phyloP scores from a whole-genome alignment of 306 rosid genomes.

The Begonia fuchsioides region DNA sequence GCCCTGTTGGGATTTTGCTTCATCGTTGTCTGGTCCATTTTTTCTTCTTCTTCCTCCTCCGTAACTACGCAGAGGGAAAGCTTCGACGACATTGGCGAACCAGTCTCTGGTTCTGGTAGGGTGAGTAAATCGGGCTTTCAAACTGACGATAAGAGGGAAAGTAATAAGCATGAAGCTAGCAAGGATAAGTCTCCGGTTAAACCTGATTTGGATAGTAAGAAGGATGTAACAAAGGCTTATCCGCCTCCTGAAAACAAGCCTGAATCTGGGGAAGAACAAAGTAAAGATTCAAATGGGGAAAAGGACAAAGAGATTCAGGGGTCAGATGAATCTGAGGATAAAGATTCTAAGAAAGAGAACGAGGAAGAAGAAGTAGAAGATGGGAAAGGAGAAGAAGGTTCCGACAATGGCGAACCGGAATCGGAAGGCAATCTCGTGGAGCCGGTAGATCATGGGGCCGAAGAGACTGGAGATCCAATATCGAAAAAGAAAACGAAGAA shows the following conservation, averaged over 20 bases:
- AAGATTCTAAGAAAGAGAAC: conserved; percentile 22
- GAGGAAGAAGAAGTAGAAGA: conserved; percentile 32
- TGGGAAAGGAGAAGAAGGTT: conserved; percentile 22
- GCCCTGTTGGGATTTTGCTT: conserved; percentile 68
- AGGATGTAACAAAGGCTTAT: conserved; percentile 19
- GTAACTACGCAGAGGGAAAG: conserved; percentile 59
- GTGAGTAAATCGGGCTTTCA: conserved; percentile 13
- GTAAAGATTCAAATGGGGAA: conserved; percentile 23
- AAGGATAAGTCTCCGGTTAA: conserved; percentile 12
- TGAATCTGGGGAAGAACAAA: conserved; percentile 22
- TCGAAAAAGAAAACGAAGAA: conserved; percentile 21
- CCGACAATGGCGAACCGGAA: conserved; percentile 24
- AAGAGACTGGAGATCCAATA: conserved; percentile 27
- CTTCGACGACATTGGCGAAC: conserved; percentile 69
- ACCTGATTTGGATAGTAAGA: conserved; percentile 15
- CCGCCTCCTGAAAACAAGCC: conserved; percentile 20
- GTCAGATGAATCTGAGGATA: conserved; percentile 16
- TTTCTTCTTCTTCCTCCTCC: conserved; percentile 54
- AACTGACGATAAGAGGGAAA: conserved; percentile 9
- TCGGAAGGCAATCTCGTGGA: conserved; percentile 28
- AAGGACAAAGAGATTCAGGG: conserved; percentile 18
- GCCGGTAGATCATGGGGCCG: conserved; percentile 35
- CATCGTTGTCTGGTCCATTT: conserved; percentile 64
- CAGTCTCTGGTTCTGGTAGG: conserved; percentile 23
- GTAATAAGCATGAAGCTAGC: conserved; percentile 12